Conservation (phyloP, 108 stramenopile genomes). For the Parietichytrium sp. region DNA sequence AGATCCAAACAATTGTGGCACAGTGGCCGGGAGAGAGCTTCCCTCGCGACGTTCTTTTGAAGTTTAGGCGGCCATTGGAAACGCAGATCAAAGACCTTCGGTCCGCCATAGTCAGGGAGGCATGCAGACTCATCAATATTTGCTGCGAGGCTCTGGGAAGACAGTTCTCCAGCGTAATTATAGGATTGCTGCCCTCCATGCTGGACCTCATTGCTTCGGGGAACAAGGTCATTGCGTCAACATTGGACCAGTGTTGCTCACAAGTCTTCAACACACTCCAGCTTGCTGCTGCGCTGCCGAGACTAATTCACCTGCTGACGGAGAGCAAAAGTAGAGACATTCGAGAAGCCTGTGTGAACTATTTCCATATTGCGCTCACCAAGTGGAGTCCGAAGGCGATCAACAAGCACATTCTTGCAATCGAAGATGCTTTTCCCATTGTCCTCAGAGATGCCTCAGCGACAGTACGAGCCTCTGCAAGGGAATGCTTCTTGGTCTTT, state of each 20-base stretch:
- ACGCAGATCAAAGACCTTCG: background rate
- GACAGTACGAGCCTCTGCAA: background rate
- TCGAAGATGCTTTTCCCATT: background rate
- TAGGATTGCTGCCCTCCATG: background rate
- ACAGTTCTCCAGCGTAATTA: background rate
- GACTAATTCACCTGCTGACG: background rate
- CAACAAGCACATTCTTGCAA: background rate
- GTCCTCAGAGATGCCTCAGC: background rate
- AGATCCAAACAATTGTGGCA: background rate
- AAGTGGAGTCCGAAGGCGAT: background rate
- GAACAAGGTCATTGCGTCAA: background rate
- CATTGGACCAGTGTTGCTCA: background rate
- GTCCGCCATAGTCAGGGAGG: conserved; percentile 22
- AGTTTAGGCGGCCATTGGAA: background rate
- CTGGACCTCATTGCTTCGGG: conserved; percentile 24
- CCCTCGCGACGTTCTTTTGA: background rate
- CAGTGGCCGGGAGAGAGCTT: background rate
- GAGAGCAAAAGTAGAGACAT: conserved; percentile 18
- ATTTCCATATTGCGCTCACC: background rate
- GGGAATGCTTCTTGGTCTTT: conserved; percentile 2
- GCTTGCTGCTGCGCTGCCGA: background rate
- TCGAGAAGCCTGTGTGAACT: background rate
- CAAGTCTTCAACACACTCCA: background rate
- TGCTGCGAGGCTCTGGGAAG: background rate
- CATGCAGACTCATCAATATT: background rate